Percentiles rank a stretch among this genome's conserved stretches.
These are phyloP conservation scores for Oxyria digyna DNA, from an alignment of 148 eudicot species.

Conservation along the genomic window DNA sequence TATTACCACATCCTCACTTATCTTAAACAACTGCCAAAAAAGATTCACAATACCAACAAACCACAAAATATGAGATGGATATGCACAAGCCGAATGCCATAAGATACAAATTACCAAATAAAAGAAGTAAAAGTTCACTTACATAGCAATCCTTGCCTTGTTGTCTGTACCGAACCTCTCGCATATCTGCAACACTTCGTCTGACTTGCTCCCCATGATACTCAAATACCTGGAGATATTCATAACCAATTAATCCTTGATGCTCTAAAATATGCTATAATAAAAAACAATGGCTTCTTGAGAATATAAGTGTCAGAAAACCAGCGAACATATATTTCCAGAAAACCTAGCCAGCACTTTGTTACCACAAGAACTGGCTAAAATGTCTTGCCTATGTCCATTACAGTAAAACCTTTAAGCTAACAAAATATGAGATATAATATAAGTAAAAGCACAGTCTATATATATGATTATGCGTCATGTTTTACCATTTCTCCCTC, in stretches of 20 bases:
- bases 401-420: not conserved
- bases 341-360: not conserved
- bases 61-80: not conserved
- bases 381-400: not conserved
- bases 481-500: conserved; percentile 88
- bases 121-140: conserved; percentile 20
- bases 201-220: conserved; percentile 96
- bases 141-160: conserved; percentile 99
- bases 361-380: not conserved
- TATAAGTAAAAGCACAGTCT: not conserved
- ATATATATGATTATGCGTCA: not conserved
- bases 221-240: conserved; percentile 56
- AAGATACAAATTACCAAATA: not conserved
- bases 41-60: too few species aligned
- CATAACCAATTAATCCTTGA: not conserved
- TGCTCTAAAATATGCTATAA: not conserved
- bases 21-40: conserved; percentile 68
- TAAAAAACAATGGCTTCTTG: not conserved
- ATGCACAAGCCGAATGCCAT: not conserved
- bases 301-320: not conserved
- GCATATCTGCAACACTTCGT: conserved; percentile 78
- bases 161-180: conserved; percentile 59
- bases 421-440: not conserved
- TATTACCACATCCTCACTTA: conserved; percentile 79
- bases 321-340: not conserved